These are phyloP conservation scores for Chaetothyriales sp. DNA, from an alignment of 2,329 filamentous ascomycete species.

Conservation along the genomic window DNA sequence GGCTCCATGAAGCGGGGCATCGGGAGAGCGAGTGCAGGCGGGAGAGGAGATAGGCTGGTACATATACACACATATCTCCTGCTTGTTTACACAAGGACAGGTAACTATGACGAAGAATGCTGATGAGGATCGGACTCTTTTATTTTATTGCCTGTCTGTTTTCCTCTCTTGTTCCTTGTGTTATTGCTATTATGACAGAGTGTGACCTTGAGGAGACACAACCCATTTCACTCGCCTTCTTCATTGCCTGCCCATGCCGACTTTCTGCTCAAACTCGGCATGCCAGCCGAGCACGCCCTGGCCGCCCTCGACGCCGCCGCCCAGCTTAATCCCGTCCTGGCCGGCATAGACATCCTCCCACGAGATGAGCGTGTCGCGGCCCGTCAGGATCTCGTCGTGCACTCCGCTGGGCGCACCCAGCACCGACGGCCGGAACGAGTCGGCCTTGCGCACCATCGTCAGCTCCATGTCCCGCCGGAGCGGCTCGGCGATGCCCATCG, in stretches of 20 bases:
- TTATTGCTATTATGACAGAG: too few species aligned
- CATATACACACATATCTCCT: neutral
- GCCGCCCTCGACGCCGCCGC: slow-evolving; percentile 9
- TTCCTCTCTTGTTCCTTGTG: too few species aligned
- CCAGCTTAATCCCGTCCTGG: slow-evolving; percentile 14
- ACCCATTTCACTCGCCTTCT: too few species aligned
- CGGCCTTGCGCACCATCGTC: slow-evolving; percentile 64
- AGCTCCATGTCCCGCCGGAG: slow-evolving; percentile 89
- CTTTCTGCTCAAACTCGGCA: slow-evolving; percentile 17
- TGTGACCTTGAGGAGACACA: too few species aligned
- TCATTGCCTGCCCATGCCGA: slow-evolving; percentile 17
- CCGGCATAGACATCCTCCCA: slow-evolving; percentile 69
- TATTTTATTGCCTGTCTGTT: too few species aligned
- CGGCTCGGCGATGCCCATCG: slow-evolving; percentile 85
- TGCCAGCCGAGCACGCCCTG: slow-evolving; percentile 12
- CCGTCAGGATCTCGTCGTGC: slow-evolving; percentile 78
- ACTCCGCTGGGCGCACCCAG: slow-evolving; percentile 43
- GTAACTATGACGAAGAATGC: neutral
- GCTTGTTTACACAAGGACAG: neutral
- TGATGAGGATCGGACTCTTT: neutral
- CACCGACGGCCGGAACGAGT: slow-evolving; percentile 57
- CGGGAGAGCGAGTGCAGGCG: neutral
- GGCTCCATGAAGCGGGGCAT: neutral
- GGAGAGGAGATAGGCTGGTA: neutral
- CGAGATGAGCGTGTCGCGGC: slow-evolving; percentile 57